Evolutionary conservation across 2,329 filamentous ascomycete genomes (phyloP).

Genomic region (Gnomoniopsis sp.): DNA sequence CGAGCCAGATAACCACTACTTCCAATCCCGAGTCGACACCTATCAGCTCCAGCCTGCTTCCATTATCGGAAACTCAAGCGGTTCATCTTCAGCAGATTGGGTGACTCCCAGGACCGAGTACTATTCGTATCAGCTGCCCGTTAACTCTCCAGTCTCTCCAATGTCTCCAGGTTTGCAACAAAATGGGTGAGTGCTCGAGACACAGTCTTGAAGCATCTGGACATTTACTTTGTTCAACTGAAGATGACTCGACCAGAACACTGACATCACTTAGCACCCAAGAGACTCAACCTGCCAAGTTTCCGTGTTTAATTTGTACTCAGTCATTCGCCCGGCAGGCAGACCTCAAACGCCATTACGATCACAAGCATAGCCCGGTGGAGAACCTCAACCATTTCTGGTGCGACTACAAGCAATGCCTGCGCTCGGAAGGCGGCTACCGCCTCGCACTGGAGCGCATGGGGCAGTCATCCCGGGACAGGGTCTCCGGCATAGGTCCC

Average conservation of each 20-base stretch:
- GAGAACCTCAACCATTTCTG: slow-evolving; percentile 39
- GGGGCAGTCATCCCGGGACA: background rate
- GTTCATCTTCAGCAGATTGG: background rate
- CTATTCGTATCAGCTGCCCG: background rate
- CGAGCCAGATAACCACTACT: background rate
- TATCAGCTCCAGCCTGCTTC: background rate
- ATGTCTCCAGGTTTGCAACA: background rate
- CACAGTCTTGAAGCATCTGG: too few species aligned
- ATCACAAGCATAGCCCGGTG: slow-evolving; percentile 43
- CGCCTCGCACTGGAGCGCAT: background rate
- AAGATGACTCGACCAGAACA: background rate
- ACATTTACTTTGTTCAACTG: background rate
- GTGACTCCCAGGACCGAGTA: background rate
- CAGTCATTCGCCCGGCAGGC: slow-evolving; percentile 49
- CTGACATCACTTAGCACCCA: slow-evolving; percentile 1
- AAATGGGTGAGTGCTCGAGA: background rate
- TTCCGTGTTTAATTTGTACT: slow-evolving; percentile 40
- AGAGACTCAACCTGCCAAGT: slow-evolving; percentile 6
- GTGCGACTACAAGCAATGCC: slow-evolving; percentile 52
- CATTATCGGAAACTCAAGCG: background rate
- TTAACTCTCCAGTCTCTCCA: background rate
- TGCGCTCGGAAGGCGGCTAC: slow-evolving; percentile 29
- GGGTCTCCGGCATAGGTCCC: slow-evolving; percentile 28
- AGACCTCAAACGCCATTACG: slow-evolving; percentile 52
- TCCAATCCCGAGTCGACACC: background rate